Evolutionary conservation across 176 grass and related monocot genomes (phyloP), one percentile per base, ranked within the genome.

Genomic region (Neostapfia colusana): DNA sequence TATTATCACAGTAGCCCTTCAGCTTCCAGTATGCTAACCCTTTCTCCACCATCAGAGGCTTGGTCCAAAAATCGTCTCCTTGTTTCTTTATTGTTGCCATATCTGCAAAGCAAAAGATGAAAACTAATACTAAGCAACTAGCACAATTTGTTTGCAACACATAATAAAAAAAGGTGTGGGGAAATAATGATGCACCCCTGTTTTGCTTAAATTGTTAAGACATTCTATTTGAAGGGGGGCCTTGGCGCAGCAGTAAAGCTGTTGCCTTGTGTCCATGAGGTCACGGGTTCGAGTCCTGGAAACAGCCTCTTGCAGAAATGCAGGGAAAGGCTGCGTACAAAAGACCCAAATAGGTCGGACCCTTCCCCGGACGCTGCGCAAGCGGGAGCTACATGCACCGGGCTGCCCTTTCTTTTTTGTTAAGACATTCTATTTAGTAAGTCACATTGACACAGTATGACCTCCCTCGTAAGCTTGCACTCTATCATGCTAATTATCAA

Each of bases 61-160:
- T 86, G 9, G 76, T 89, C 79, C 91, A 78, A 26, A 97, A 2
- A 17, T 56, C 53, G 72, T 50, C 44, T 84, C 76, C 67, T 25
- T 80, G 67, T 50, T 82, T 73, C 31, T 88, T 75, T 76, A 64
- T 63, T 56, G 64, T 82, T 86, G 75, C 74, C 62, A 82, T 38
- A 79, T 48, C 58, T 69, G 43, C 39, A 8, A 82, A 38, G 17
- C 44, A 71, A 76, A 56, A 60, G 23, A 72, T 68, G 9, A 45
- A 70, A 41, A 88, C 44, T 38, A 45, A 9, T 63, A 51, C 21
- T 45, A 10, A 37, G 34, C 13, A 78, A 44, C 16, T 43, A 76
- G 48, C 40, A 76, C 26, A 58, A 41, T 74, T 45, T 43, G 4
- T 63, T 38, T 55, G 10, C 34, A 57, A 17, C 37, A 44, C 12